These are phyloP conservation scores for Neolecta irregularis DNA, from an alignment of 1,139 yeast species.

Conservation along the genomic window DNA sequence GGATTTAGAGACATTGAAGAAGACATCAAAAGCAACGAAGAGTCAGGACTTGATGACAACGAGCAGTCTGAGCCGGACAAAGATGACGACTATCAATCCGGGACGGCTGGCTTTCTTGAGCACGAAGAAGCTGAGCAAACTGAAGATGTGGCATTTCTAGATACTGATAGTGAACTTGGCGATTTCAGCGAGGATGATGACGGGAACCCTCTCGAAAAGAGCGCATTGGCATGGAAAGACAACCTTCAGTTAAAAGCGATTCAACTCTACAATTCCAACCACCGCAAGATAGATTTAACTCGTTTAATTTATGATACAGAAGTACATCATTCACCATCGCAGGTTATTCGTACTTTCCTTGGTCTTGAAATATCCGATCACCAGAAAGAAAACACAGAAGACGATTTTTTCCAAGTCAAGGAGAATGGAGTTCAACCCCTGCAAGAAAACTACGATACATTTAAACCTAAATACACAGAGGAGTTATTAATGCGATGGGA, in stretches of 20 bases:
- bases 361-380: slow-evolving; percentile 32
- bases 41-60: slow-evolving; percentile 7
- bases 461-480: slow-evolving; percentile 10
- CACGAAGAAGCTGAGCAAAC: slow-evolving; percentile 7
- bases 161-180: slow-evolving; percentile 32
- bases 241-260: slow-evolving; percentile 23
- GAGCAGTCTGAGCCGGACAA: slow-evolving; percentile 14
- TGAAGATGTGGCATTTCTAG: slow-evolving; percentile 29
- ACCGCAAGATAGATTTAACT: slow-evolving; percentile 65
- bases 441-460: slow-evolving; percentile 22
- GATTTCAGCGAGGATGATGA: slow-evolving; percentile 19
- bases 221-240: slow-evolving; percentile 29
- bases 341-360: no score
- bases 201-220: slow-evolving; percentile 6
- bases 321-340: no score
- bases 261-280: slow-evolving; percentile 19
- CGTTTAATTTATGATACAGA: slow-evolving; percentile 56
- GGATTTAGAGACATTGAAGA: slow-evolving; percentile 31
- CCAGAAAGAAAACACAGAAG: slow-evolving; percentile 46
- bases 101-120: slow-evolving; percentile 9
- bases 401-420: slow-evolving; percentile 50
- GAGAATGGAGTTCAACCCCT: slow-evolving; percentile 20
- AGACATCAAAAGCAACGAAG: slow-evolving; percentile 28
- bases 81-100: slow-evolving; percentile 16
- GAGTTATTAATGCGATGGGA: slow-evolving; percentile 8